Conservation (phyloP, 106 monocot species). For the Phalaenopsis equestris region DNA sequence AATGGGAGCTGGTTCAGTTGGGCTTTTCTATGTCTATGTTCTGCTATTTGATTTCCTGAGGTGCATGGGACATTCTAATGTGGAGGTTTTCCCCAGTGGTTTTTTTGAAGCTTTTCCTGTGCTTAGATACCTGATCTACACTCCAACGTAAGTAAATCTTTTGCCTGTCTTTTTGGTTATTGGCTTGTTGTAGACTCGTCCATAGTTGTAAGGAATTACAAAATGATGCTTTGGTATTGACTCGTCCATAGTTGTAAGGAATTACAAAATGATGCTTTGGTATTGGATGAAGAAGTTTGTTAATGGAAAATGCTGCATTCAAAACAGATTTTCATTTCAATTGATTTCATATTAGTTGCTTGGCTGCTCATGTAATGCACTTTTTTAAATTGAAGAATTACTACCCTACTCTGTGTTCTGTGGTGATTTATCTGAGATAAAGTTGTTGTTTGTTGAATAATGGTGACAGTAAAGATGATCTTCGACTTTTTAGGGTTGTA, state of each 20-base stretch:
- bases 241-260: not conserved
- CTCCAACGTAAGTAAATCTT: conserved; percentile 65
- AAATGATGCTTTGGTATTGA: not conserved
- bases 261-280: not conserved
- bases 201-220: not conserved
- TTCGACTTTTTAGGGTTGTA: no score
- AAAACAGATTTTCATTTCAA: no score
- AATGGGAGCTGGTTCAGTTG: conserved; percentile 28
- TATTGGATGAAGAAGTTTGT: not conserved
- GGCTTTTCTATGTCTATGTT: conserved; percentile 31
- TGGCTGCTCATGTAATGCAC: no score
- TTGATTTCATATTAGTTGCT: no score
- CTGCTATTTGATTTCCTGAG: conserved; percentile 36
- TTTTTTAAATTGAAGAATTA: no score
- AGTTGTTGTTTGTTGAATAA: no score
- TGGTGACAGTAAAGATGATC: no score
- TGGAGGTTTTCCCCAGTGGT: conserved; percentile 35
- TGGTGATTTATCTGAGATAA: no score
- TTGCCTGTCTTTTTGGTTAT: not conserved
- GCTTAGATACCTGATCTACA: conserved; percentile 73
- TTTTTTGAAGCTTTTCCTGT: conserved; percentile 47
- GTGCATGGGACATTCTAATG: conserved; percentile 46
- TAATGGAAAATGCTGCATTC: no score
- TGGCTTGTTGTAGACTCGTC: no score
- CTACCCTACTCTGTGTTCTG: no score